Percentiles rank a stretch among this genome's conserved stretches.
Evolutionary conservation across 129 eudicot genomes (phyloP).

Genomic region (Deinandra increscens): DNA sequence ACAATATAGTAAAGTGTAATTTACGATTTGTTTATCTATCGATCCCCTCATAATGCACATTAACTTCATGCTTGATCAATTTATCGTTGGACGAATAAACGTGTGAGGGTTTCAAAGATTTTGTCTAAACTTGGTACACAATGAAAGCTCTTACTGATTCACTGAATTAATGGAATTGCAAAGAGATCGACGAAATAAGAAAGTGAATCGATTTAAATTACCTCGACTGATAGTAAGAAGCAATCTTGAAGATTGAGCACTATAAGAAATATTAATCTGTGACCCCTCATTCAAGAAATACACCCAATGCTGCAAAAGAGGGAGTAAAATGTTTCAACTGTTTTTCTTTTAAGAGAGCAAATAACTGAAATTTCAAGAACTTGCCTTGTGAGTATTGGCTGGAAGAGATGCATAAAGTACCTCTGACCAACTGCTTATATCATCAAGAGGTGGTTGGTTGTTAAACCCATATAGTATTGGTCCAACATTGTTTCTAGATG

Average conservation of each 20-base stretch:
- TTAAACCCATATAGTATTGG: background rate
- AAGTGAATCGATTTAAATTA: background rate
- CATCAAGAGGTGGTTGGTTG: background rate
- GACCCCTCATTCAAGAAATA: background rate
- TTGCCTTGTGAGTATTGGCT: background rate
- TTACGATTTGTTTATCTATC: no score
- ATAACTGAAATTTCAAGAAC: background rate
- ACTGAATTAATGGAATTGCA: no score
- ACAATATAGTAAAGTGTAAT: no score
- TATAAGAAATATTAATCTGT: background rate
- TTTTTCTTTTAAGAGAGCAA: background rate
- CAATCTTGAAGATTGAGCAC: background rate
- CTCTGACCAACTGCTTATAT: background rate
- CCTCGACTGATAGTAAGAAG: background rate
- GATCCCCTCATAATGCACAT: no score
- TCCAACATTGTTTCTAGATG: background rate
- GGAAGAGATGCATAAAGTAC: background rate
- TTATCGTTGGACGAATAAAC: no score
- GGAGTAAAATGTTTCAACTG: background rate
- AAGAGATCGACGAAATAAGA: background rate
- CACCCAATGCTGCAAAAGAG: background rate
- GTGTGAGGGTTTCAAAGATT: no score
- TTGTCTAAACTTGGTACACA: background rate
- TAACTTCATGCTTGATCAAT: no score
- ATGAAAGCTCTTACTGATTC: background rate